phyloP scores from a whole-genome alignment of 257 asterid genomes.

The Voacanga thouarsii region DNA sequence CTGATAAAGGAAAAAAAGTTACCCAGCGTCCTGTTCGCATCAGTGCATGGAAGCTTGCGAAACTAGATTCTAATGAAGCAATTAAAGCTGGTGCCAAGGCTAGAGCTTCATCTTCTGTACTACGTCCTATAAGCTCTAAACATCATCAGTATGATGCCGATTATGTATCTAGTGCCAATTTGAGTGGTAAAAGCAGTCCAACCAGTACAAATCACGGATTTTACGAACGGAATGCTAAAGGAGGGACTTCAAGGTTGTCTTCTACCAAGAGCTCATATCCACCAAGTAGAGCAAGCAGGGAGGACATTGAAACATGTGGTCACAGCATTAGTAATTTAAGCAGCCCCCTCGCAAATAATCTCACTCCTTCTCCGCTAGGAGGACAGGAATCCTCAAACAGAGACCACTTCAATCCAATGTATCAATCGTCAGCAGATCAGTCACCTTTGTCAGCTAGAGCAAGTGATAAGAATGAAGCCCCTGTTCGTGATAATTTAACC shows the following conservation, averaged over 20 bases:
- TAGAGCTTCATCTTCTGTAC: conserved; percentile 84
- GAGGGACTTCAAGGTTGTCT: conserved; percentile 59
- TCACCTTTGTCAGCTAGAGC: conserved; percentile 52
- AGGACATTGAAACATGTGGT: conserved; percentile 63
- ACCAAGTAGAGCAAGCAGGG: conserved; percentile 76
- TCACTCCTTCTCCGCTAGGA: conserved; percentile 47
- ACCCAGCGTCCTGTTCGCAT: conserved; percentile 74
- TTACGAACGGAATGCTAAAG: conserved; percentile 43
- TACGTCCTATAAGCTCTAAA: conserved; percentile 67
- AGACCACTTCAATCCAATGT: conserved; percentile 67
- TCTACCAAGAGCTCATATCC: conserved; percentile 73
- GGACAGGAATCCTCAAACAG: conserved; percentile 40
- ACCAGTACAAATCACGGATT: conserved; percentile 59
- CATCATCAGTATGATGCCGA: conserved; percentile 56
- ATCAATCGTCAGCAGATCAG: conserved; percentile 46
- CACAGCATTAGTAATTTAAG: conserved; percentile 72
- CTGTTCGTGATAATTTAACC: conserved; percentile 7
- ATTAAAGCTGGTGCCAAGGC: conserved; percentile 92
- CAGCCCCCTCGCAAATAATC: conserved; percentile 71
- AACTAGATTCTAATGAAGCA: conserved; percentile 79
- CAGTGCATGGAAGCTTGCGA: conserved; percentile 97
- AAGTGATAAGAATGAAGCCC: conserved; percentile 24
- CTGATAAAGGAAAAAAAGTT: conserved; percentile 57
- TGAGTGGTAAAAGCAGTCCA: conserved; percentile 78
- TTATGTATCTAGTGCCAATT: conserved; percentile 51